Evolutionary conservation across 2,329 filamentous ascomycete genomes (phyloP).

Genomic region (Cladosporium phlei): DNA sequence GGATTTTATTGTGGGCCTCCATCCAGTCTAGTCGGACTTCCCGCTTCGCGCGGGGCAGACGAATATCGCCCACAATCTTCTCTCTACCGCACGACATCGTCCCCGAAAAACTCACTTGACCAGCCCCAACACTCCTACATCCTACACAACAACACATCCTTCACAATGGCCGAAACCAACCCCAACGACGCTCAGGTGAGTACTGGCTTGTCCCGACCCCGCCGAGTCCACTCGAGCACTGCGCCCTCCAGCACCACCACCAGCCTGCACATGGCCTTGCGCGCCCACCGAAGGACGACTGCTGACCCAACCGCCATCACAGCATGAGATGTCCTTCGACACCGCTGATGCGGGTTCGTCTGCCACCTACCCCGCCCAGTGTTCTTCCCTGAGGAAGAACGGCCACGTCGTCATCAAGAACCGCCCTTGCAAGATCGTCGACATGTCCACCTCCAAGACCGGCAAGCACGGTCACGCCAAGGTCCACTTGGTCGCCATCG

Average conservation of each 20-base stretch:
- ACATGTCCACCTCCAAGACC: conserved; percentile 99
- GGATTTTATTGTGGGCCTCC: too few relatives aligned
- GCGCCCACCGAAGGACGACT: conserved; percentile 4
- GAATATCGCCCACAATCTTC: conserved; percentile 13
- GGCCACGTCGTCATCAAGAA: conserved; percentile 97
- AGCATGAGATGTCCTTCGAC: conserved; percentile 72
- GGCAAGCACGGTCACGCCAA: conserved; percentile 99
- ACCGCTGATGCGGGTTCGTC: conserved; percentile 95
- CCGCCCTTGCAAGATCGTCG: conserved; percentile 99
- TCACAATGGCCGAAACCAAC: conserved; percentile 22
- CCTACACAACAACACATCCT: conserved; percentile 11
- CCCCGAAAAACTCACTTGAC: conserved; percentile 14
- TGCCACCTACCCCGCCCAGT: conserved; percentile 94
- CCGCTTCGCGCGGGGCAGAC: conserved; percentile 8
- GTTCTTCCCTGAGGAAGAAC: conserved; percentile 99
- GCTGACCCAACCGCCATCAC: conserved; percentile 22
- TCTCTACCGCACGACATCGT: conserved; percentile 10
- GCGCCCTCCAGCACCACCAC: not conserved
- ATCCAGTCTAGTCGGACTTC: conserved; percentile 1
- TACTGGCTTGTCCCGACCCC: not conserved
- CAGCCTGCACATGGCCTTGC: conserved; percentile 1
- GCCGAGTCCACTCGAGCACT: not conserved
- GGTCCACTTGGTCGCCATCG: conserved; percentile 95
- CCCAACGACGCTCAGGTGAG: conserved; percentile 28
- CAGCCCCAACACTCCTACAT: conserved; percentile 4